Evolutionary conservation across 768 basidiomycete species (phyloP), one percentile per base, ranked within the genome.

Genomic region (Boletus rex-veris): DNA sequence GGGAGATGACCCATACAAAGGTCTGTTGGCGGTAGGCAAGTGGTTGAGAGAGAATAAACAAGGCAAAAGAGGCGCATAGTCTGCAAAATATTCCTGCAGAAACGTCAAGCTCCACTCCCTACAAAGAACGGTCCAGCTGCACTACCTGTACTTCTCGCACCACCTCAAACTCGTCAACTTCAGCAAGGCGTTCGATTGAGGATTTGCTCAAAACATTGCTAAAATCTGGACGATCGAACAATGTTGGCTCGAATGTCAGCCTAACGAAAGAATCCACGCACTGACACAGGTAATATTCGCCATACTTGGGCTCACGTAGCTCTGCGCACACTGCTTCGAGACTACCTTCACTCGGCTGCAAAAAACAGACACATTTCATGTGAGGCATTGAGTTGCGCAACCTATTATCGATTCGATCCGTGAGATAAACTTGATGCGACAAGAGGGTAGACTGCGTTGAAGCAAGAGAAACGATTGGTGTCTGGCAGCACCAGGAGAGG

Each of bases 271-370:
- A 74, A 80, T 76, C 80, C 83, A 89, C 86, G 80, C 77, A 92
- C 96, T 88, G 83, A 98, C 96, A 99, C 68, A 99, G 76, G 80
- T 96, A 98, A 74, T 99, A 99, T 75, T 94, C 93, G 69, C 94
- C 94, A 64, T 98, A 99, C 72, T 89, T 89, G 10, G 95, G 96
- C 64, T 92, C 88, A 36, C 79, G 79, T 33, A 99, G 77, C 67
- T 99, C 97, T 51, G 80, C 76, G 60, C 88, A 88, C 51, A 98
- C 78, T 24, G 88, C 88, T 51, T 85, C 84, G 35, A 99, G 75
- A 65, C 91, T 94, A 30, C 87, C 84, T 45, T 90, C 86, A 52
- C 80, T 88, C 37, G 85, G 85, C 48, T 92, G 85, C 9, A 99
- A 77, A 67, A 99, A 94, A 70, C 92, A 96, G 49, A 98, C 84